A percentile compares a stretch with the other conserved stretches of the same genome.
Conservation (phyloP, 2,329 filamentous ascomycete species). For the Alternaria novae-zelandiae region DNA sequence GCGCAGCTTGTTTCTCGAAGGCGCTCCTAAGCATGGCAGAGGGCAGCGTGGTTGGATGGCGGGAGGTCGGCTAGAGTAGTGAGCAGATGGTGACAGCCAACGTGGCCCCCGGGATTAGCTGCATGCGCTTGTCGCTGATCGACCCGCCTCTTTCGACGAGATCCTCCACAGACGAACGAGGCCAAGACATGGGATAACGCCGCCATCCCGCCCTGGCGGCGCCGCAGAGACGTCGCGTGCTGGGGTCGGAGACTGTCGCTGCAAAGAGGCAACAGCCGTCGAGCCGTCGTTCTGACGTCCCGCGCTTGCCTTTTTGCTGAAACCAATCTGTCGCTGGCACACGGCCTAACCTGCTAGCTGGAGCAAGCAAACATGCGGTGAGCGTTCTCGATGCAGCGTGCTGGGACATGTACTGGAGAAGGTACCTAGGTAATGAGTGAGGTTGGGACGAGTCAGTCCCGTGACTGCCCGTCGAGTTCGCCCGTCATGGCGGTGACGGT, state of each 20-base stretch:
- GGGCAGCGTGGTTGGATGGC: constrained; percentile 20
- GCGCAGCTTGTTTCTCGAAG: constrained; percentile 32
- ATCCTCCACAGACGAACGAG: constrained; percentile 47
- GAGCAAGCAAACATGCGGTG: constrained; percentile 34
- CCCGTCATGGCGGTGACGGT: background rate
- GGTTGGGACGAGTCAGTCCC: constrained; percentile 22
- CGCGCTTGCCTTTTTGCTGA: constrained; percentile 45
- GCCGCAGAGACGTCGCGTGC: constrained; percentile 37
- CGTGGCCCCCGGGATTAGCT: constrained; percentile 49
- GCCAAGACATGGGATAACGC: constrained; percentile 44
- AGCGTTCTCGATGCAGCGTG: constrained; percentile 6
- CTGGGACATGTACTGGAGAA: constrained; percentile 3
- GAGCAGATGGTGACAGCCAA: constrained; percentile 38
- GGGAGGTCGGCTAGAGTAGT: constrained; percentile 28
- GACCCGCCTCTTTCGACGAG: constrained; percentile 46
- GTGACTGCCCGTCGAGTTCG: constrained; percentile 4
- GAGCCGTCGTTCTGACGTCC: constrained; percentile 32
- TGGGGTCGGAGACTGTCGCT: constrained; percentile 40
- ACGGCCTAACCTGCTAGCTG: constrained; percentile 28
- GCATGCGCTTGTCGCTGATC: constrained; percentile 49
- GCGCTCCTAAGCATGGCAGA: constrained; percentile 6
- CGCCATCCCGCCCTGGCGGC: constrained; percentile 45
- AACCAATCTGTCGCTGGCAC: constrained; percentile 32
- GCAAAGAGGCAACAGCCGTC: constrained; percentile 35
- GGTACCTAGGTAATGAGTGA: background rate